Percentiles rank a stretch among this genome's conserved stretches.
phyloP scores from a whole-genome alignment of 2,329 filamentous ascomycete genomes.

The Verticillium dahliae region DNA sequence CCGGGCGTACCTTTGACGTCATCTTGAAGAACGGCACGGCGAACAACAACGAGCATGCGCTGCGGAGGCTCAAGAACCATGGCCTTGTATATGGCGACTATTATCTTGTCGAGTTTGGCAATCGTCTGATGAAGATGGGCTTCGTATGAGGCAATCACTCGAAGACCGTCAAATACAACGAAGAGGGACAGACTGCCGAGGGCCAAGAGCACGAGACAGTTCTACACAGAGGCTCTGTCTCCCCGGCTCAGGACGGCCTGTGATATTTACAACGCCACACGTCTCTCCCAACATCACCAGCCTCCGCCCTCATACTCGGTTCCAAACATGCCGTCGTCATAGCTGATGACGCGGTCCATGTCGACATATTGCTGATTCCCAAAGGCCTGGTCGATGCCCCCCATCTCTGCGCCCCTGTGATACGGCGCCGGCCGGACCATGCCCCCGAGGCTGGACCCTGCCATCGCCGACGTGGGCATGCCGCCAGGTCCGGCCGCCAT shows the following conservation, averaged over 20 bases:
- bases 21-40: constrained; percentile 26
- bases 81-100: constrained; percentile 44
- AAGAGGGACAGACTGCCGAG: neutral
- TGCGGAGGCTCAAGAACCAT: constrained; percentile 22
- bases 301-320: constrained; percentile 8
- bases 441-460: neutral
- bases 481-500: neutral
- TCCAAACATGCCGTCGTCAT: constrained; percentile 15
- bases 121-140: constrained; percentile 33
- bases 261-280: neutral
- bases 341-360: constrained; percentile 16
- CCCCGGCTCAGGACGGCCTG: neutral
- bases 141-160: constrained; percentile 4
- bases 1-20: constrained; percentile 17
- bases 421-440: neutral
- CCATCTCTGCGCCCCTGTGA: constrained; percentile 11
- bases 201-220: neutral
- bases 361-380: constrained; percentile 14
- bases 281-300: constrained; percentile 1
- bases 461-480: neutral
- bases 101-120: constrained; percentile 39
- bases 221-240: neutral
- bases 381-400: constrained; percentile 13
- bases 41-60: constrained; percentile 23
- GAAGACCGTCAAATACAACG: neutral